Conservation (phyloP, 1,139 yeast genomes). For the Hyphopichia wangnamkhiaoensis region DNA sequence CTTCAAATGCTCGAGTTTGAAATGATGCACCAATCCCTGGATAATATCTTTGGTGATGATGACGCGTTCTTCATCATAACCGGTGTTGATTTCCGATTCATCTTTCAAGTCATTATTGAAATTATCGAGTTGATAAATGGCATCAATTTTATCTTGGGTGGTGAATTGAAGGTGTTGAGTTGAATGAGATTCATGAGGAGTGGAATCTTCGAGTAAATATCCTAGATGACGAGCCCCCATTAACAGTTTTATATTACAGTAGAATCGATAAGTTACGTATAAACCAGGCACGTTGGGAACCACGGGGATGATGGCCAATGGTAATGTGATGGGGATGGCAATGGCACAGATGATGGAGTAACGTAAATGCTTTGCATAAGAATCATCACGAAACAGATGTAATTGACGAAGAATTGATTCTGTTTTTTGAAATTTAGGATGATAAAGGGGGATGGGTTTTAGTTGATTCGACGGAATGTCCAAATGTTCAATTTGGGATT, state of each 20-base stretch:
- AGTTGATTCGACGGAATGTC: conserved; percentile 33
- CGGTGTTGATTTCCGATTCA: conserved; percentile 11
- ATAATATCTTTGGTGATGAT: conserved; percentile 34
- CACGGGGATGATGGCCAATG: conserved; percentile 80
- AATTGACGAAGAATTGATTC: conserved; percentile 35
- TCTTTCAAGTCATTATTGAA: conserved; percentile 10
- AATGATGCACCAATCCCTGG: conserved; percentile 26
- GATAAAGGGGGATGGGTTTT: conserved; percentile 44
- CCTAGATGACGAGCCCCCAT: conserved; percentile 72
- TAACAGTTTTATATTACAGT: conserved; percentile 81
- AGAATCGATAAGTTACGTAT: conserved; percentile 76
- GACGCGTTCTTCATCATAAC: conserved; percentile 28
- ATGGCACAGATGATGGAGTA: conserved; percentile 49
- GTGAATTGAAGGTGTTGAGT: conserved; percentile 29
- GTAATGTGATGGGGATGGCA: conserved; percentile 77
- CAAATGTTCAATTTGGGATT: conserved; percentile 31
- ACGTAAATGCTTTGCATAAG: conserved; percentile 31
- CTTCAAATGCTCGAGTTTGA: conserved; percentile 37
- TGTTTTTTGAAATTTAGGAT: conserved; percentile 39
- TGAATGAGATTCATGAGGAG: conserved; percentile 9
- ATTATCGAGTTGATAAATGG: conserved; percentile 15
- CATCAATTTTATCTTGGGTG: conserved; percentile 18
- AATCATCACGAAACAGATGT: conserved; percentile 25
- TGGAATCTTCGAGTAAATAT: conserved; percentile 40
- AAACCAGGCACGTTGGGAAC: conserved; percentile 96